These are phyloP conservation scores for Protomyces macrosporus DNA, from an alignment of 1,139 yeast species.

Conservation along the genomic window DNA sequence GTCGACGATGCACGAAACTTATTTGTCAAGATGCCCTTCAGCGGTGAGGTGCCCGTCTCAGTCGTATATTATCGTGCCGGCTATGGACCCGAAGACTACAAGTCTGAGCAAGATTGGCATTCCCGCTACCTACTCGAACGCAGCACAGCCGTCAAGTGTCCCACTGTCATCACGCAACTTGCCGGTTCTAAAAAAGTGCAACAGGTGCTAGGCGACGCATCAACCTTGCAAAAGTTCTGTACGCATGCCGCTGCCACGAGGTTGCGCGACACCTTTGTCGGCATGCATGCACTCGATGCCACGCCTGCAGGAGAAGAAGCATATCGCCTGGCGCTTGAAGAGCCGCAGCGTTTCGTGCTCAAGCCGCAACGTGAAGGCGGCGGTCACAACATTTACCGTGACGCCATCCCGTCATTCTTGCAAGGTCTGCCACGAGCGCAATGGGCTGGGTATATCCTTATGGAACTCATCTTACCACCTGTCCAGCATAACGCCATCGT, in stretches of 20 bases:
- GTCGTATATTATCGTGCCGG: conserved; percentile 89
- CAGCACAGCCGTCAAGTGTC: conserved; percentile 81
- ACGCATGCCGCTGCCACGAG: conserved; percentile 38
- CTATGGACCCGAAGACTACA: conserved; percentile 73
- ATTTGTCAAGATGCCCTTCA: neutral
- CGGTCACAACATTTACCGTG: conserved; percentile 85
- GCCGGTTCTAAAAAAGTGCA: conserved; percentile 92
- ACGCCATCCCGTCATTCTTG: conserved; percentile 72
- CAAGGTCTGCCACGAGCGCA: conserved; percentile 56
- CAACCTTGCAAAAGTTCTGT: conserved; percentile 48
- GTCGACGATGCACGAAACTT: conserved; percentile 42
- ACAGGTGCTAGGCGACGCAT: conserved; percentile 65
- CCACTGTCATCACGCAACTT: conserved; percentile 78
- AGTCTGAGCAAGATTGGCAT: conserved; percentile 61
- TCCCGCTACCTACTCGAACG: conserved; percentile 67
- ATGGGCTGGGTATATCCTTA: conserved; percentile 87
- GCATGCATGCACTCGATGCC: conserved; percentile 77
- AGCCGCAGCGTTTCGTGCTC: conserved; percentile 68
- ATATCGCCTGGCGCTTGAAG: conserved; percentile 58
- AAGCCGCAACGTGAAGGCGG: conserved; percentile 98
- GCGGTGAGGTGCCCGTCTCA: conserved; percentile 51
- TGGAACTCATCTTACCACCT: conserved; percentile 86
- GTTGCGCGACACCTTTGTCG: conserved; percentile 65
- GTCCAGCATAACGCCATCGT: conserved; percentile 61
- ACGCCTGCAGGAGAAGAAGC: conserved; percentile 61